These are phyloP conservation scores for Colletotrichum nymphaeae DNA, from an alignment of 2,329 filamentous ascomycete species.

Conservation along the genomic window DNA sequence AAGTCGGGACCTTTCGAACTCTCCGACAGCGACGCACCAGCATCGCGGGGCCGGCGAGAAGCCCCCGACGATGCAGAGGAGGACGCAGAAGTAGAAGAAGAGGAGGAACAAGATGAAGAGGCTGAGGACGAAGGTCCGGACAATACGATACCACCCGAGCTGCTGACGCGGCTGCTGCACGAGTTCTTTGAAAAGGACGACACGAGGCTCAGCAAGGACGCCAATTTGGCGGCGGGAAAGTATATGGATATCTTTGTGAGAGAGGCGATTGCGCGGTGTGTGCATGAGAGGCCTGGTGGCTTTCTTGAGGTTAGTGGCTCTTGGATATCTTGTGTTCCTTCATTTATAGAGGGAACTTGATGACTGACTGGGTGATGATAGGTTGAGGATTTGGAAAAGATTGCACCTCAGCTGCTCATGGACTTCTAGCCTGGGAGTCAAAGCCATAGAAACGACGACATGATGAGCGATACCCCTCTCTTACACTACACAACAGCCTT, in stretches of 20 bases:
- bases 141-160: conserved; percentile 74
- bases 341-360: not conserved
- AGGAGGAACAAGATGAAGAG: conserved; percentile 41
- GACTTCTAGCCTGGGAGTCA: conserved; percentile 72
- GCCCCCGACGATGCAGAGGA: conserved; percentile 37
- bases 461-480: not conserved
- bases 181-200: conserved; percentile 80
- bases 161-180: conserved; percentile 82
- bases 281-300: conserved; percentile 74
- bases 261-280: conserved; percentile 85
- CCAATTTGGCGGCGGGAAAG: conserved; percentile 80
- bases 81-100: not conserved
- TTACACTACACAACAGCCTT: not conserved
- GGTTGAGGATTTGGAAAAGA: conserved; percentile 90
- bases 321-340: not conserved
- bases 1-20: conserved; percentile 48
- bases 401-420: conserved; percentile 85
- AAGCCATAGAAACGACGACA: not conserved
- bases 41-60: conserved; percentile 36
- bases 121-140: conserved; percentile 49
- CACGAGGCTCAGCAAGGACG: conserved; percentile 81
- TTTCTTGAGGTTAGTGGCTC: conserved; percentile 76
- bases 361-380: conserved; percentile 47
- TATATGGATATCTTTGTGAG: conserved; percentile 93
- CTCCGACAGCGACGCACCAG: conserved; percentile 44